Base-by-base conservation (phyloP, 139 green algal species). In the Pleodorina starrii region DNA sequence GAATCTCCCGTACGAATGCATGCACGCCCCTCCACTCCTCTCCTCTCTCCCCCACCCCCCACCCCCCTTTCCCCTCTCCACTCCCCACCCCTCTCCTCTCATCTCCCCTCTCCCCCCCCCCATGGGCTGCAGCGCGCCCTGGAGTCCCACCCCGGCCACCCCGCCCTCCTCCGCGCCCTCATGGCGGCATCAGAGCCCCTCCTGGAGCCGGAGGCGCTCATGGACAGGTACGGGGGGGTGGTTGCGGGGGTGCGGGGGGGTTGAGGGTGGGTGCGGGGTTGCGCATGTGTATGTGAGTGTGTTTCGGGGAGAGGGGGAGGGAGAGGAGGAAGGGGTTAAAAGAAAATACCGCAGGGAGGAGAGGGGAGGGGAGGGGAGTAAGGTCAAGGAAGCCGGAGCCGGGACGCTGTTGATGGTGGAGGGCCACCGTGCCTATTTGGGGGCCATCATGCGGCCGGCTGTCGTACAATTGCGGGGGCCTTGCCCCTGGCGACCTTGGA, bases 71-170 rank as follows among this genome's bases (percentile, higher is more conserved):
- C 63, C 60, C 60, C 60, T 38, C 19, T 35, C 60, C 60, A 32
- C 60, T 17, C 17, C 17, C 14, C 14, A 60, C 54, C 29, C 54
- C 54, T 66, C 54, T 12, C 54, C 54, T 21, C 54, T 12, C 54
- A 19, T 71, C 27, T 11, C 59, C 14, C 59, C 21, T 14, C 23
- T n/a, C 5, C 59, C 19, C 77, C 51, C 29, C 1, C 32, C 38
- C 38, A 16, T 23, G 50, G 29, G 1, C 48, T n/a, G 42, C 78
- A 85, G 88, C 73, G 73, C 23, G 82, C 82, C 44, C 92, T 98
- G 40, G 72, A 91, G 57, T 74, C 94, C 83, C 92, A 97, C 81
- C 96, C 96, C 0, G 92, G 89, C n/a, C 94, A 93, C 4, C 79
- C 96, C 23, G 44, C 57, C 35, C 92, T 98, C 68, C 63, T 88